Base-by-base conservation (phyloP, 768 basidiomycete genomes). In the Agaricus bisporus region DNA sequence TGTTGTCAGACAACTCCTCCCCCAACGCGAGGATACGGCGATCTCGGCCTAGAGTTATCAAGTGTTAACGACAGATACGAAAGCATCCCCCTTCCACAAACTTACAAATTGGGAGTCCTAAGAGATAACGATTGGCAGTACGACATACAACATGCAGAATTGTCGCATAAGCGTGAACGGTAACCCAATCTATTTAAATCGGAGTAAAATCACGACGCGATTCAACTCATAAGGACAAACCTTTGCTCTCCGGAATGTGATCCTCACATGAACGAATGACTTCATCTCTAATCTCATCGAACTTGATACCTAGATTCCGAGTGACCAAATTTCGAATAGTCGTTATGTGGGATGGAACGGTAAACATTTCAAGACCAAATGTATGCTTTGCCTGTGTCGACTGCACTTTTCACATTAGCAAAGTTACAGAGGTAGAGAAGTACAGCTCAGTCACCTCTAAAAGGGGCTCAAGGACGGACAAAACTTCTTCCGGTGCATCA, bases 31-130 rank as follows among this genome's bases (percentile, higher is more conserved):
- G 56, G 60, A 72, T 77, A 2, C 67, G 71, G 9, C 61, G 56
- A 46, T 77, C 53, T 4, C 72, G 69, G 51, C 76, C 77, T 78
- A 35, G 10, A 20, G 22, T 32, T 10, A 42, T 28, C n/a, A 12
- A 4, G 7, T 22, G 14, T 20, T 14, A 32, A 49, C 26, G n/a
- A 37, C 37, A 9, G 36, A 37, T 11, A 18, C 9, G 12, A 15
- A 6, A 15, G 15, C 14, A 11, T 37, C 18, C n/a, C n/a, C n/a
- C 14, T 8, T 32, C 8, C 25, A 8, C 2, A 11, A 29, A 67
- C 72, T n/a, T 44, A 78, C 79, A 80, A 2, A 76, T 48, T 2
- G 77, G 76, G 26, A 71, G 61, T 0, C 79, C 81, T 2, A 82
- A 73, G 45, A 82, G 76, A 0, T 71, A 39, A 15, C 80, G 70